These are phyloP conservation scores for Boletus sp. DNA, from an alignment of 768 basidiomycete genomes.

Conservation along the genomic window DNA sequence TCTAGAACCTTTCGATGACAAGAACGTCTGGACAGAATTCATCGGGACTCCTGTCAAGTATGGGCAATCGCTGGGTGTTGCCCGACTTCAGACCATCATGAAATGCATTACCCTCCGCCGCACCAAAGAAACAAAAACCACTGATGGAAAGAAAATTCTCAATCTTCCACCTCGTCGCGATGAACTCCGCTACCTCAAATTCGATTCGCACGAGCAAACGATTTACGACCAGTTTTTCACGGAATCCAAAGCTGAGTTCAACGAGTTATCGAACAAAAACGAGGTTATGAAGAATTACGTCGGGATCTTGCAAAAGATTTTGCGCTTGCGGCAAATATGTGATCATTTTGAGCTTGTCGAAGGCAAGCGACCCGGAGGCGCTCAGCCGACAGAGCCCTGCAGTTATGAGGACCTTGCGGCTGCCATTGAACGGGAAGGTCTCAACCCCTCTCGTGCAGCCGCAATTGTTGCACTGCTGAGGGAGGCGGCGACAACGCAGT, in stretches of 20 bases:
- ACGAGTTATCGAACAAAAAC: slow-evolving; percentile 80
- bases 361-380: slow-evolving; percentile 55
- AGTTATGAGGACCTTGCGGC: slow-evolving; percentile 77
- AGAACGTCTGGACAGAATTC: slow-evolving; percentile 88
- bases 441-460: slow-evolving; percentile 69
- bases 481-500: slow-evolving; percentile 86
- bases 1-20: slow-evolving; percentile 89
- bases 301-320: slow-evolving; percentile 93
- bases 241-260: slow-evolving; percentile 91
- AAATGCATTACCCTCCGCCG: slow-evolving; percentile 93
- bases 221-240: slow-evolving; percentile 89
- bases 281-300: slow-evolving; percentile 99
- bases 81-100: slow-evolving; percentile 96
- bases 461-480: slow-evolving; percentile 84
- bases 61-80: slow-evolving; percentile 85
- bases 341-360: slow-evolving; percentile 91
- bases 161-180: slow-evolving; percentile 89
- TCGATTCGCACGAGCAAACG: slow-evolving; percentile 75
- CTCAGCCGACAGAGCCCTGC: slow-evolving; percentile 45
- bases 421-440: slow-evolving; percentile 74
- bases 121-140: slow-evolving; percentile 85
- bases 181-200: slow-evolving; percentile 80
- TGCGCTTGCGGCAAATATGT: slow-evolving; percentile 96
- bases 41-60: slow-evolving; percentile 93
- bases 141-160: slow-evolving; percentile 82